These are phyloP conservation scores for Aureobasidium sp. DNA, from an alignment of 2,329 filamentous ascomycete species.

Conservation along the genomic window DNA sequence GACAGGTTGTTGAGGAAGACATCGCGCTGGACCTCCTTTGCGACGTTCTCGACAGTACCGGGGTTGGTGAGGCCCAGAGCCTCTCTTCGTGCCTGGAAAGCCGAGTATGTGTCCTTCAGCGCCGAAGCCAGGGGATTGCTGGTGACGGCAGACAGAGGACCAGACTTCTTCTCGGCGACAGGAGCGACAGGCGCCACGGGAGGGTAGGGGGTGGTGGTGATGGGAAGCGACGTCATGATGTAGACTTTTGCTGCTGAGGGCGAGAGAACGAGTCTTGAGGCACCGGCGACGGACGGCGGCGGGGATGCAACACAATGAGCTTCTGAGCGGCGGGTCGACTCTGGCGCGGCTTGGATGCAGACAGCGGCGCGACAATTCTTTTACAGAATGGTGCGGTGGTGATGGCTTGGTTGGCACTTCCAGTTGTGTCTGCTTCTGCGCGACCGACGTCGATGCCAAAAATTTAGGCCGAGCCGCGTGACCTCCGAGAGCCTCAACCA, in stretches of 20 bases:
- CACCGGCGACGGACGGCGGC: constrained; percentile 2
- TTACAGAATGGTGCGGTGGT: constrained; percentile 11
- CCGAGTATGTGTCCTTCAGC: constrained; percentile 61
- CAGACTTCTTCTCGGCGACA: constrained; percentile 13
- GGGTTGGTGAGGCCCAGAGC: constrained; percentile 87
- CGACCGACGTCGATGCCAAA: constrained; percentile 17
- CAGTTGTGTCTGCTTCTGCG: constrained; percentile 1
- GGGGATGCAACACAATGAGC: neutral
- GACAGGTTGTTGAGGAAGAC: constrained; percentile 94
- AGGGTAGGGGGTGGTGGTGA: constrained; percentile 1
- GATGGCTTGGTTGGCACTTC: neutral
- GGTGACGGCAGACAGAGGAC: constrained; percentile 56
- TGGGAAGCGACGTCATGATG: constrained; percentile 18
- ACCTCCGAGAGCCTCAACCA: constrained; percentile 5
- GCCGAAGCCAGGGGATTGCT: constrained; percentile 63
- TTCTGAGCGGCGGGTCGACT: constrained; percentile 3
- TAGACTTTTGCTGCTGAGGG: constrained; percentile 11
- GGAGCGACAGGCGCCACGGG: constrained; percentile 8
- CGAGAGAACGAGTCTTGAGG: neutral
- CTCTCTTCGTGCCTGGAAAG: constrained; percentile 78
- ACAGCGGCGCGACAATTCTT: constrained; percentile 9
- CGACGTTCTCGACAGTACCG: constrained; percentile 82
- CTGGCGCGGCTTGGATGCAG: neutral
- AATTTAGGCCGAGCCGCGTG: constrained; percentile 14
- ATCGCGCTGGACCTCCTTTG: constrained; percentile 90